A percentile compares a stretch with the other conserved stretches of the same genome.
phyloP scores from a whole-genome alignment of 2,329 filamentous ascomycete species.

The Fusarium tupiense region DNA sequence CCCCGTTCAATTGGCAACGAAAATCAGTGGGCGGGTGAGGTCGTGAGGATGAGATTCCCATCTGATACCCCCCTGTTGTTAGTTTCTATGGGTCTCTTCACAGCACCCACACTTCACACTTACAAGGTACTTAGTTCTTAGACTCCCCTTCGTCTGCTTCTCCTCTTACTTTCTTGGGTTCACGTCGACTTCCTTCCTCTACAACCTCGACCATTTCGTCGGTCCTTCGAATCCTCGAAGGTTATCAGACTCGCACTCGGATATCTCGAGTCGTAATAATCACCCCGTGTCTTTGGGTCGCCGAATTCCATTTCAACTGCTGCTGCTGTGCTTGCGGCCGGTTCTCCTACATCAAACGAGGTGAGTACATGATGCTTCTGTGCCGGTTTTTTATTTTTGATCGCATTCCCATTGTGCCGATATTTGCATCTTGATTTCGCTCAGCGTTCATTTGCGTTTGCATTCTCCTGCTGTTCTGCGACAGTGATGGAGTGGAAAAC shows the following conservation, averaged over 20 bases:
- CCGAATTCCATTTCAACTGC: slow-evolving; percentile 15
- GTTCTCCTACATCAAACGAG: slow-evolving; percentile 26
- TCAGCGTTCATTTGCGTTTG: neutral
- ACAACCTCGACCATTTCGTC: slow-evolving; percentile 30
- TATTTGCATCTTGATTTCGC: neutral
- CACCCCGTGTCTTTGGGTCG: slow-evolving; percentile 17
- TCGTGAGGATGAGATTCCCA: slow-evolving; percentile 28
- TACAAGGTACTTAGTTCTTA: slow-evolving; percentile 39
- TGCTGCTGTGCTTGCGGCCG: slow-evolving; percentile 31
- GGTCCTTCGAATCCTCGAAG: slow-evolving; percentile 35
- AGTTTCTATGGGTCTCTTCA: slow-evolving; percentile 29
- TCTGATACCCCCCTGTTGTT: slow-evolving; percentile 30
- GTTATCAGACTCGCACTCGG: slow-evolving; percentile 30
- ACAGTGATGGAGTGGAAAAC: slow-evolving; percentile 6
- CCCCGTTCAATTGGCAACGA: slow-evolving; percentile 19
- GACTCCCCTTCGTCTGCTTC: slow-evolving; percentile 38
- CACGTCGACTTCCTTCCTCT: slow-evolving; percentile 21
- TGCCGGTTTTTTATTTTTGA: slow-evolving; percentile 10
- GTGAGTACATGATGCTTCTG: slow-evolving; percentile 35
- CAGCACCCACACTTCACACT: slow-evolving; percentile 29
- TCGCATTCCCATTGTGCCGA: slow-evolving; percentile 5
- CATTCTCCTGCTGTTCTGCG: slow-evolving; percentile 4
- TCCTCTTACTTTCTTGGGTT: slow-evolving; percentile 26
- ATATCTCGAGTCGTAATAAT: slow-evolving; percentile 19
- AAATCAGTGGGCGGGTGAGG: slow-evolving; percentile 25